Percentiles rank a stretch among this genome's conserved stretches.
Evolutionary conservation across 179 eudicot genomes (phyloP).

Genomic region (Nepenthes alata): DNA sequence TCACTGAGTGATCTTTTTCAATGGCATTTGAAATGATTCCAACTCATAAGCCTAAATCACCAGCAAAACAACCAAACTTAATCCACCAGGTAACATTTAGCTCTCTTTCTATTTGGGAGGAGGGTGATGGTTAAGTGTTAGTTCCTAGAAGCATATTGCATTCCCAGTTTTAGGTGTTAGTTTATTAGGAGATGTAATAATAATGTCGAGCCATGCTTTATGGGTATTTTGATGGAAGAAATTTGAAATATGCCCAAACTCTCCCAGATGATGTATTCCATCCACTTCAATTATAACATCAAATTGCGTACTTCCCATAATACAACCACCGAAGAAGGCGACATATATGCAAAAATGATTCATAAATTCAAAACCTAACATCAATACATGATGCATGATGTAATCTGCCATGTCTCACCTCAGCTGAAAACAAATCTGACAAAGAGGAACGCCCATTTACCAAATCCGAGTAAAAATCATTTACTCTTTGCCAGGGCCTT

Average conservation of each 20-base stretch:
- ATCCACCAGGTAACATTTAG: too few relatives aligned
- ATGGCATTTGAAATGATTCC: background rate
- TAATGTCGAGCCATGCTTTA: background rate
- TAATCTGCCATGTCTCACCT: constrained; percentile 28
- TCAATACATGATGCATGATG: background rate
- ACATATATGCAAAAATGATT: background rate
- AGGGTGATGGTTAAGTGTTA: too few relatives aligned
- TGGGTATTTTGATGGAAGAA: background rate
- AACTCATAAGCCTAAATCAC: background rate
- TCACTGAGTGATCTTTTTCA: background rate
- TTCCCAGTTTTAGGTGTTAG: too few relatives aligned
- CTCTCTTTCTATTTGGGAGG: too few relatives aligned
- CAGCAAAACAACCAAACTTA: background rate
- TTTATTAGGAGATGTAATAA: background rate
- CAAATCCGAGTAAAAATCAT: constrained; percentile 47
- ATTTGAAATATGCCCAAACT: background rate
- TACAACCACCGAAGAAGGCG: background rate
- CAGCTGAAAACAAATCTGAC: constrained; percentile 34
- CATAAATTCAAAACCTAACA: background rate
- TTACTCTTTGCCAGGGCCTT: constrained; percentile 58
- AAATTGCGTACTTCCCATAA: too few relatives aligned
- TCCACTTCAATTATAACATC: too few relatives aligned
- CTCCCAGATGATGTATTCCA: background rate
- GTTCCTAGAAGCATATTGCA: too few relatives aligned
- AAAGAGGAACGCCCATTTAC: constrained; percentile 39